phyloP scores from a whole-genome alignment of 495 filamentous ascomycete species.

The Neurospora sp. region DNA sequence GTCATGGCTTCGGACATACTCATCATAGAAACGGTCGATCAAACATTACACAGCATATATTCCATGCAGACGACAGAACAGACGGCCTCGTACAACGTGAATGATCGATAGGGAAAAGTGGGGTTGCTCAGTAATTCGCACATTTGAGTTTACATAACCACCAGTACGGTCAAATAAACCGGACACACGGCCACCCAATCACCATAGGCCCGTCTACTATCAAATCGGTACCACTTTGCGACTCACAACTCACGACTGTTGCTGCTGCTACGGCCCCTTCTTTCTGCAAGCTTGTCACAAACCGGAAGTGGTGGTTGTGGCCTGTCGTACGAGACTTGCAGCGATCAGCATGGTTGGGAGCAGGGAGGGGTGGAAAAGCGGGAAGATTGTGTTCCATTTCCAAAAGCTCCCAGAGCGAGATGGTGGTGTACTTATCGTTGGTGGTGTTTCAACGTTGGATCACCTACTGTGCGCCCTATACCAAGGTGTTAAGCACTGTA shows the following conservation, averaged over 20 bases:
- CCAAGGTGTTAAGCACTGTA: not conserved
- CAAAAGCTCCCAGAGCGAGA: not conserved
- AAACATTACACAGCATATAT: not conserved
- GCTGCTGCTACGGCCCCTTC: not conserved
- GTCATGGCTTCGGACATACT: not conserved
- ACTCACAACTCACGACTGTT: not conserved
- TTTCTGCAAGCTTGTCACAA: not conserved
- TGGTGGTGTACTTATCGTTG: no score
- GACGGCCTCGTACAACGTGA: not conserved
- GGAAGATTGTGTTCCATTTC: not conserved
- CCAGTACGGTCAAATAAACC: no score
- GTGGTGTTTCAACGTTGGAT: not conserved
- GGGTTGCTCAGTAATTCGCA: no score
- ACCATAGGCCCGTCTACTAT: not conserved
- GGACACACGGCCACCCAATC: no score
- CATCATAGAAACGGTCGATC: not conserved
- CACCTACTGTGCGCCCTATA: not conserved
- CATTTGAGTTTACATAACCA: no score
- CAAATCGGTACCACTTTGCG: not conserved
- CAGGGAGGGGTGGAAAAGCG: not conserved
- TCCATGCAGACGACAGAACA: not conserved
- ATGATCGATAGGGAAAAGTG: not conserved
- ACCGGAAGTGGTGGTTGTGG: not conserved
- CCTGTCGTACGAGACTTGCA: constrained; percentile 11
- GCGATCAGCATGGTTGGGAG: constrained; percentile 10